Evolutionary conservation across 2,329 filamentous ascomycete genomes (phyloP), one percentile per base, ranked within the genome.

Genomic region (Fusarium napiforme): DNA sequence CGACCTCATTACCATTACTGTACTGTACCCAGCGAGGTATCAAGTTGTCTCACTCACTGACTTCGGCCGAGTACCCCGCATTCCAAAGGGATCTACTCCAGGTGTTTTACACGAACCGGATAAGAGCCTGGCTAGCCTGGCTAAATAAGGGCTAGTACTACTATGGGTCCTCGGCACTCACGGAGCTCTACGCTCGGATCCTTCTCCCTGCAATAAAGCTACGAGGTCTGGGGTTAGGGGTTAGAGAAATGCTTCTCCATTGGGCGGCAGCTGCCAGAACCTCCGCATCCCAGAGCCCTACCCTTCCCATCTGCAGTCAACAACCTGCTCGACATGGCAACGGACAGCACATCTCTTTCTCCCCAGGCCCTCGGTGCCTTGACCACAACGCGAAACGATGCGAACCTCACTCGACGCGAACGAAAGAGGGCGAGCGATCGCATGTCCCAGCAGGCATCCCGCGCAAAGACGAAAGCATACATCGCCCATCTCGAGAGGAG

Each of bases 361-460:
- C 45, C 46, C 0, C 46, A 49, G 1, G 14, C 14, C 3, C 0
- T 49, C 0, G 26, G 26, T 12, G 28, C 15, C 9, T 30, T 49
- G 14, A 18, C 7, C 19, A 49, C 21, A 9, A 49, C 9, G 7
- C 28, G 46, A 10, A 49, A n/a, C 3, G 46, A 46, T 28, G 1
- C 0, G 0, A 46, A 3, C 14, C 46, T 49, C 21, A 49, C 0
- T 30, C 28, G 46, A 3, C 46, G 46, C 1, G 46, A 49, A n/a
- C 14, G 46, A 12, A 49, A 49, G 28, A 30, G 46, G 7, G 46
- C 46, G 0, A 49, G 46, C 3, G 28, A 49, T 49, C 46, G 46
- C 0, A 49, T 49, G 28, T 49, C 46, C 2, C 46, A 49, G 19
- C 46, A 49, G 7, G 46, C 46, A n/a, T 30, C 46, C 2, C 46